phyloP scores from a whole-genome alignment of 129 eudicot species.

The Sambucus nigra region DNA sequence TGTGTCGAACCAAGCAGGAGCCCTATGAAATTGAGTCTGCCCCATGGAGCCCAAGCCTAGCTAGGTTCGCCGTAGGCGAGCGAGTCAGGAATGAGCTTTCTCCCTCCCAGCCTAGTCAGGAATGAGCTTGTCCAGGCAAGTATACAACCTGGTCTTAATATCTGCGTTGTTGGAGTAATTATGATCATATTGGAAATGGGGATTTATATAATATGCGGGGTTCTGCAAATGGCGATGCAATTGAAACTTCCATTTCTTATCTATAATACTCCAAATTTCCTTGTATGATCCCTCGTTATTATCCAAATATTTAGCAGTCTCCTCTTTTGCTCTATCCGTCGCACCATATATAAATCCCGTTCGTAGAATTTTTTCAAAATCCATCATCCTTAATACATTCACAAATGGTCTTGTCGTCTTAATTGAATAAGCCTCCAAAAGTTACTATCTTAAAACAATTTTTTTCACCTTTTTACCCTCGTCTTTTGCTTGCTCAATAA shows the following conservation, averaged over 20 bases:
- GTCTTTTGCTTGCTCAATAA: too few species aligned
- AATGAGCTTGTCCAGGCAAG: background rate
- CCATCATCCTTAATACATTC: background rate
- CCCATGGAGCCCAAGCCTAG: too few species aligned
- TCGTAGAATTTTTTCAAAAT: background rate
- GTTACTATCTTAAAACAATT: background rate
- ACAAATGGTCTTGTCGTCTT: background rate
- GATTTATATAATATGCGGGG: background rate
- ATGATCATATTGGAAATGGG: background rate
- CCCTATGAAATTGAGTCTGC: too few species aligned
- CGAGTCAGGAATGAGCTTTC: too few species aligned
- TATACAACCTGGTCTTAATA: background rate
- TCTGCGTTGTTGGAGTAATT: background rate
- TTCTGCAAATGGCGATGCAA: background rate
- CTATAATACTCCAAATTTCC: background rate
- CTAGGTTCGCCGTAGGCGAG: too few species aligned
- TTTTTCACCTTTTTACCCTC: background rate
- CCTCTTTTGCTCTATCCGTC: background rate
- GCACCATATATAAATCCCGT: background rate
- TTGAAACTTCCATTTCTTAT: background rate
- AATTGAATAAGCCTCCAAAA: background rate
- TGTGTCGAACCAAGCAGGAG: too few species aligned
- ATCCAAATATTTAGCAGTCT: background rate
- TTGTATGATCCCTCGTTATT: background rate
- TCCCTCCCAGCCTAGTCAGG: too few species aligned